Evolutionary conservation across 2,329 filamentous ascomycete genomes (phyloP).

Genomic region (Conoideocrella luteorostrata): DNA sequence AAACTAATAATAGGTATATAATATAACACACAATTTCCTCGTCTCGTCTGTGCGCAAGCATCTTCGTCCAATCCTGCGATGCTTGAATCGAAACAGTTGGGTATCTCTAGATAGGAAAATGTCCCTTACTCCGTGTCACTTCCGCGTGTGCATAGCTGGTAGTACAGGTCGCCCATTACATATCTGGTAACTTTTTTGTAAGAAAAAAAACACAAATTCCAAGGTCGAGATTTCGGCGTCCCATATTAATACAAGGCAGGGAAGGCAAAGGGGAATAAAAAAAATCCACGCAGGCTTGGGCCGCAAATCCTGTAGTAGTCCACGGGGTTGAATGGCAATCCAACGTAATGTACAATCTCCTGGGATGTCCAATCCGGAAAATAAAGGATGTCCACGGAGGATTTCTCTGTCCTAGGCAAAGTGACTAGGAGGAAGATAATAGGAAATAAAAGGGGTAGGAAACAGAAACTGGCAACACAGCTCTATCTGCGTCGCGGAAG

Average conservation of each 20-base stretch:
- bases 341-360: constrained; percentile 9
- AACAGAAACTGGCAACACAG: neutral
- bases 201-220: constrained; percentile 17
- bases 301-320: constrained; percentile 11
- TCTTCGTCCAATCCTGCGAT: constrained; percentile 7
- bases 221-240: constrained; percentile 10
- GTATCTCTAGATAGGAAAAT: constrained; percentile 31
- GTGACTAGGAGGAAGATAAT: neutral
- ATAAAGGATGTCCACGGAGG: neutral
- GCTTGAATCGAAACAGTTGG: constrained; percentile 18
- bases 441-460: neutral
- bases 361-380: constrained; percentile 8
- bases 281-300: neutral
- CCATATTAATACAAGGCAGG: neutral
- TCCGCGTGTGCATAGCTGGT: constrained; percentile 23
- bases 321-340: constrained; percentile 8
- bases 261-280: neutral
- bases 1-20: constrained; percentile 2
- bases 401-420: neutral
- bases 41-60: constrained; percentile 8
- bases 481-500: neutral
- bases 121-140: constrained; percentile 19
- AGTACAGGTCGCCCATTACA: constrained; percentile 25
- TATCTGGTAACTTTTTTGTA: constrained; percentile 3
- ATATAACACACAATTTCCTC: constrained; percentile 7